Percentiles rank a stretch among this genome's conserved stretches.
Conservation (phyloP, 2,329 filamentous ascomycete genomes). For the Xylaria digitata region DNA sequence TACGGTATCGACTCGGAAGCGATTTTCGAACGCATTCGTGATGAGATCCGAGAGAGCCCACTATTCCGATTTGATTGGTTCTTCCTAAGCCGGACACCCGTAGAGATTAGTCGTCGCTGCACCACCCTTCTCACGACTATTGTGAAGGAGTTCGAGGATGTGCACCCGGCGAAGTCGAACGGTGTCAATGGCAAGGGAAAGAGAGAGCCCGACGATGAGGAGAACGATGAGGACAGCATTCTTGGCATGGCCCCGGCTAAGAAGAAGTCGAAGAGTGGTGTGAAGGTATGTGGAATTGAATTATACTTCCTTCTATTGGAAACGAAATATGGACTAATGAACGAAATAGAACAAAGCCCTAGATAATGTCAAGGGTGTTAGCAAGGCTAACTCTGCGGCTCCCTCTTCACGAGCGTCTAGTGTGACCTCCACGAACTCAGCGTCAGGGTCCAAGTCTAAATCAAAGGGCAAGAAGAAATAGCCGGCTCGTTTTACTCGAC, state of each 20-base stretch:
- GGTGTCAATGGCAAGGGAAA: slow-evolving; percentile 77
- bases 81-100: slow-evolving; percentile 92
- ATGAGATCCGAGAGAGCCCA: slow-evolving; percentile 93
- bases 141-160: slow-evolving; percentile 90
- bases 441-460: slow-evolving; percentile 57
- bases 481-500: slow-evolving; percentile 16
- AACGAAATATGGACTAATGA: slow-evolving; percentile 34
- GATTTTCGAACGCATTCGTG: slow-evolving; percentile 93
- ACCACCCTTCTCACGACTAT: slow-evolving; percentile 95
- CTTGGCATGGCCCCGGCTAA: slow-evolving; percentile 86
- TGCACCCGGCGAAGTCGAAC: slow-evolving; percentile 63
- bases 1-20: slow-evolving; percentile 91
- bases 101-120: slow-evolving; percentile 91
- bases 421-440: slow-evolving; percentile 79
- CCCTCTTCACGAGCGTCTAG: slow-evolving; percentile 89
- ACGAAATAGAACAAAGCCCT: slow-evolving; percentile 85
- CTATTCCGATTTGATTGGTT: slow-evolving; percentile 99
- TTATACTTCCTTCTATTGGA: background rate
- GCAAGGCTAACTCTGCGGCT: slow-evolving; percentile 79
- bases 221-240: slow-evolving; percentile 84
- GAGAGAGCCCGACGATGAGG: slow-evolving; percentile 81
- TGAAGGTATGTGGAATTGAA: slow-evolving; percentile 73
- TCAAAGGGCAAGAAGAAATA: slow-evolving; percentile 66
- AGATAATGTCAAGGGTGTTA: slow-evolving; percentile 82
- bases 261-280: slow-evolving; percentile 91